A percentile compares a stretch with the other conserved stretches of the same genome.
Evolutionary conservation across 176 grass and related monocot genomes (phyloP).

Genomic region (Saccharum spontaneum): DNA sequence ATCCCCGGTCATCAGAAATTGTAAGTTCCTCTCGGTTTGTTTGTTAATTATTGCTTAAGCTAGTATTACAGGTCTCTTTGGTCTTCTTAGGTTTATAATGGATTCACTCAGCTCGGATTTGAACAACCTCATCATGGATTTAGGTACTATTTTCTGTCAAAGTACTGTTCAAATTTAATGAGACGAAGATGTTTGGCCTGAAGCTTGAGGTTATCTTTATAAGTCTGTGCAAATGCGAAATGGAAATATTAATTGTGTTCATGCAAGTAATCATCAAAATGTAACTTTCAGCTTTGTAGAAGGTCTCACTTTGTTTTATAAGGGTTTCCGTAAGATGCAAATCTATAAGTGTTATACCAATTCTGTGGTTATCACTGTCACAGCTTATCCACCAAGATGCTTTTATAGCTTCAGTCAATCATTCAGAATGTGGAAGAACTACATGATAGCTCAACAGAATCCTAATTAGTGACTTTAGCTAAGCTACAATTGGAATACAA

Average conservation of each 20-base stretch:
- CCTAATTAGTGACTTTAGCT: background rate
- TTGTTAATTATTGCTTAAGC: constrained; percentile 15
- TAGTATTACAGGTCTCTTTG: constrained; percentile 25
- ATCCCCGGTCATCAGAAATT: constrained; percentile 85
- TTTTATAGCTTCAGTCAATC: background rate
- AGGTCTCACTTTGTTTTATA: background rate
- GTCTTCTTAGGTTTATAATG: constrained; percentile 73
- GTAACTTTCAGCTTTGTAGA: background rate
- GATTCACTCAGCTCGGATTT: constrained; percentile 84
- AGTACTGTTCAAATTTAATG: constrained; percentile 18
- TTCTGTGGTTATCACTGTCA: no score
- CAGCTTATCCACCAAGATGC: no score
- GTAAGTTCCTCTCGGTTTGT: constrained; percentile 43
- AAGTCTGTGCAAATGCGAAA: background rate
- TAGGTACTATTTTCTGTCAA: constrained; percentile 48
- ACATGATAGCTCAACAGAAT: background rate
- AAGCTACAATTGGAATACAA: background rate
- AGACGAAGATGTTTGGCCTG: background rate
- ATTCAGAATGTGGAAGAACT: background rate
- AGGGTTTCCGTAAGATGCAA: background rate
- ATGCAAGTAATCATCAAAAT: constrained; percentile 5
- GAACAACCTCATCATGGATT: constrained; percentile 69
- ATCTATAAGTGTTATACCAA: background rate
- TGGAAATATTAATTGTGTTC: constrained; percentile 1
- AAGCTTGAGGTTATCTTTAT: constrained; percentile 4